phyloP scores from a whole-genome alignment of 1,139 yeast species.

The Cylindricascospora bacillispora region DNA sequence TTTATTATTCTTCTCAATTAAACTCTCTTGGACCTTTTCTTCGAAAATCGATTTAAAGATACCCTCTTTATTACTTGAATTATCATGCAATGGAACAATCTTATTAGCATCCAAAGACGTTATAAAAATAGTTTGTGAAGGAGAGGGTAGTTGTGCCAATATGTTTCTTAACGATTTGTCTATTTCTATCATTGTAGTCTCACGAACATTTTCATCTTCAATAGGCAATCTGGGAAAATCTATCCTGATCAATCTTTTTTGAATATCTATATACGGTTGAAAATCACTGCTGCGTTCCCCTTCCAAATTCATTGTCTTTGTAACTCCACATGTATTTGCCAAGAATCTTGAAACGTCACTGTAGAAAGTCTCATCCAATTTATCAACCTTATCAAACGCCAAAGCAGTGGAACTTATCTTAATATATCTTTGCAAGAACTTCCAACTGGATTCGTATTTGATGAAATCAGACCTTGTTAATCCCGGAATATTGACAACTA shows the following conservation, averaged over 20 bases:
- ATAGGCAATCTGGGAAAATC: conserved; percentile 39
- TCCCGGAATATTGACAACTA: conserved; percentile 63
- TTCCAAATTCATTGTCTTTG: conserved; percentile 9
- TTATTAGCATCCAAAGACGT: conserved; percentile 26
- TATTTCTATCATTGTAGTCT: conserved; percentile 27
- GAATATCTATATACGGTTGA: conserved; percentile 41
- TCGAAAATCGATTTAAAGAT: conserved; percentile 9
- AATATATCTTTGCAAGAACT: conserved; percentile 41
- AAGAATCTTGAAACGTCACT: conserved; percentile 14
- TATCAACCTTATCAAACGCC: conserved; percentile 23
- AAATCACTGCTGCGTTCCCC: conserved; percentile 16
- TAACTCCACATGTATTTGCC: conserved; percentile 14
- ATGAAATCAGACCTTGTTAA: conserved; percentile 44
- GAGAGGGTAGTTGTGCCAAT: conserved; percentile 55
- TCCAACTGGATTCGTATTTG: conserved; percentile 34
- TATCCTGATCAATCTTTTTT: conserved; percentile 46
- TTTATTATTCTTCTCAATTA: conserved; percentile 40
- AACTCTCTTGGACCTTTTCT: conserved; percentile 25
- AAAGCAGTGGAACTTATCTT: conserved; percentile 51
- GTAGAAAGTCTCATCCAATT: conserved; percentile 28
- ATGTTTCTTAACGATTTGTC: conserved; percentile 42
- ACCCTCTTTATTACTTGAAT: conserved; percentile 5
- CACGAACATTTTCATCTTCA: conserved; percentile 23
- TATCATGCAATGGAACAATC: conserved; percentile 12
- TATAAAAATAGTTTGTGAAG: conserved; percentile 42